Conservation (phyloP, 2,329 filamentous ascomycete species). For the Leptographium lundbergii region DNA sequence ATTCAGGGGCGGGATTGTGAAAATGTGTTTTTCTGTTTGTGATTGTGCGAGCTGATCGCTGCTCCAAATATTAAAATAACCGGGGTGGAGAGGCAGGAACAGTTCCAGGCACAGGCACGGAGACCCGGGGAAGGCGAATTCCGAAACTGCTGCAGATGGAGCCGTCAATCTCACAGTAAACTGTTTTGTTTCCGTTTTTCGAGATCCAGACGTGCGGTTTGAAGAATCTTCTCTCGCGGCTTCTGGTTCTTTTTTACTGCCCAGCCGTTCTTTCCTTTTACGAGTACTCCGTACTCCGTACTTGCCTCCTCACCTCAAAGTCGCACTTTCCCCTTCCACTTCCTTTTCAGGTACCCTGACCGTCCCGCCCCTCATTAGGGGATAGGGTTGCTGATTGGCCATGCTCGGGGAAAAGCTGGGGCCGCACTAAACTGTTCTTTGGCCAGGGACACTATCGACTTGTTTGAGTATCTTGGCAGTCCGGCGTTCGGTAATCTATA, state of each 20-base stretch:
- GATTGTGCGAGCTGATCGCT: not conserved
- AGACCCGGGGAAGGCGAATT: not conserved
- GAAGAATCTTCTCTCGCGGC: too few relatives aligned
- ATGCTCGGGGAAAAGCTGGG: not conserved
- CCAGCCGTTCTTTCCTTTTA: not conserved
- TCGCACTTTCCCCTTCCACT: not conserved
- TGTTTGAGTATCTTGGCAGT: not conserved
- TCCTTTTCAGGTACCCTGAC: conserved; percentile 3
- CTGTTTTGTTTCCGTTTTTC: not conserved
- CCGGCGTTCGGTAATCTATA: not conserved
- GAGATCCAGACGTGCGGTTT: too few relatives aligned
- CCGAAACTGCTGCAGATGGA: too few relatives aligned
- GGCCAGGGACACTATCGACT: not conserved
- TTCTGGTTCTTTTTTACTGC: too few relatives aligned
- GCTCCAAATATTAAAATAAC: conserved; percentile 1
- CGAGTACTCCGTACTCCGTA: not conserved
- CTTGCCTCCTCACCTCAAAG: too few relatives aligned
- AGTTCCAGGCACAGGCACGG: not conserved
- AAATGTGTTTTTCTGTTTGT: not conserved
- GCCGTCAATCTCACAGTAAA: not conserved
- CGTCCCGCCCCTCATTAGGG: conserved; percentile 11
- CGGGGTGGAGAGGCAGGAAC: not conserved
- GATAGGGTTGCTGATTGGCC: conserved; percentile 11
- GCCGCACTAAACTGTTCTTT: not conserved
- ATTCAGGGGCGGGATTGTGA: not conserved